These are phyloP conservation scores for Drechslerella coelobrocha DNA, from an alignment of 2,329 filamentous ascomycete genomes.

Conservation along the genomic window DNA sequence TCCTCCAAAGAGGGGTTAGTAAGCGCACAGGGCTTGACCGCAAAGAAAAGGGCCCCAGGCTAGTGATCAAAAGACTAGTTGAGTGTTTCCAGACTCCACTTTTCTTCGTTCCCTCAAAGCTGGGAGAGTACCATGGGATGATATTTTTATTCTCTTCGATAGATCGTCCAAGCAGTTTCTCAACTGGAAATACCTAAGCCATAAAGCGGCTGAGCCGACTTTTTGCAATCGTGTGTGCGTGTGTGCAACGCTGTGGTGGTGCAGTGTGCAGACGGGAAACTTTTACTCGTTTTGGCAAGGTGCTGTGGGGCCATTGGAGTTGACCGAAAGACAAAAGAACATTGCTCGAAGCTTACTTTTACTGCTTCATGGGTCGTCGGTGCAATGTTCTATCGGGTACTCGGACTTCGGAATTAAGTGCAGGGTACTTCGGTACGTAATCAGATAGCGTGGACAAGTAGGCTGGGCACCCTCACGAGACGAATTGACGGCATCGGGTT, in stretches of 20 bases:
- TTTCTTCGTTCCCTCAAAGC: no score
- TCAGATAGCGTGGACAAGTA: conserved; percentile 29
- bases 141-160: not conserved
- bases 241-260: not conserved
- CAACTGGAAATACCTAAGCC: not conserved
- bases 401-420: conserved; percentile 29
- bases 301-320: not conserved
- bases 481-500: not conserved
- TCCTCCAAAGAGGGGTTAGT: conserved; percentile 21
- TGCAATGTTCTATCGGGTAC: conserved; percentile 6
- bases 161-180: not conserved
- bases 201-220: conserved; percentile 33
- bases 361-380: conserved; percentile 17
- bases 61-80: no score
- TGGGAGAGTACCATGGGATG: no score
- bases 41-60: conserved; percentile 13
- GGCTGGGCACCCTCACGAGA: not conserved
- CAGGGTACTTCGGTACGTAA: conserved; percentile 17
- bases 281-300: not conserved
- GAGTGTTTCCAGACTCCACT: not conserved
- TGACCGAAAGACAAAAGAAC: not conserved
- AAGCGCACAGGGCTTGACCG: not conserved
- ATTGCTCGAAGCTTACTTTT: no score
- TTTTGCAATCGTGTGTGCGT: not conserved
- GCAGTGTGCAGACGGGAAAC: not conserved